Evolutionary conservation across 1,139 yeast species (phyloP).

Genomic region (Suhomyces chickasaworum): DNA sequence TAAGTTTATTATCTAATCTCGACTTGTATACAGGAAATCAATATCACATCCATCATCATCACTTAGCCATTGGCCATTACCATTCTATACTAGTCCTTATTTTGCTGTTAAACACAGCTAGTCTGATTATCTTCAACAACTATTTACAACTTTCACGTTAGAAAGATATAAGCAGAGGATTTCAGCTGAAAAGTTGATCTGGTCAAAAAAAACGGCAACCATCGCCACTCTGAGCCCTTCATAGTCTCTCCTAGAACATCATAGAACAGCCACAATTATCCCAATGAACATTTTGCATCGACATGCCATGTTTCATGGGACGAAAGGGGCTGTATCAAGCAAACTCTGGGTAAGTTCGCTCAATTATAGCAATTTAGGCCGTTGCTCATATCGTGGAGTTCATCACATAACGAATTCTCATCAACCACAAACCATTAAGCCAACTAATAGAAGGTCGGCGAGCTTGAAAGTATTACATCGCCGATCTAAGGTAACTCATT

Average conservation of each 20-base stretch:
- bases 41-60: too few relatives aligned
- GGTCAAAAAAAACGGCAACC: neutral
- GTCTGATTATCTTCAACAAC: too few relatives aligned
- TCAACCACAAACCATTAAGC: neutral
- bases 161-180: neutral
- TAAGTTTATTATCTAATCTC: too few relatives aligned
- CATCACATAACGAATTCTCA: neutral
- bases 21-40: too few relatives aligned
- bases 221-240: constrained; percentile 1
- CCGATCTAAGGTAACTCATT: neutral
- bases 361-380: neutral
- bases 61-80: too few relatives aligned
- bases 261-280: neutral
- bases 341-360: neutral
- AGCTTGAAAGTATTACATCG: neutral
- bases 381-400: neutral
- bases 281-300: neutral
- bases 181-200: neutral
- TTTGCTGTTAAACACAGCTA: too few relatives aligned
- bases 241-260: neutral
- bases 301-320: neutral
- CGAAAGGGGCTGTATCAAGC: neutral
- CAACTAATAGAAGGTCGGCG: neutral
- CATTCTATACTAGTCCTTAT: too few relatives aligned
- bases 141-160: neutral